A percentile compares a stretch with the other conserved stretches of the same genome.
These are phyloP conservation scores for Agaricus sinodeliciosus DNA, from an alignment of 768 basidiomycete genomes.

Conservation along the genomic window DNA sequence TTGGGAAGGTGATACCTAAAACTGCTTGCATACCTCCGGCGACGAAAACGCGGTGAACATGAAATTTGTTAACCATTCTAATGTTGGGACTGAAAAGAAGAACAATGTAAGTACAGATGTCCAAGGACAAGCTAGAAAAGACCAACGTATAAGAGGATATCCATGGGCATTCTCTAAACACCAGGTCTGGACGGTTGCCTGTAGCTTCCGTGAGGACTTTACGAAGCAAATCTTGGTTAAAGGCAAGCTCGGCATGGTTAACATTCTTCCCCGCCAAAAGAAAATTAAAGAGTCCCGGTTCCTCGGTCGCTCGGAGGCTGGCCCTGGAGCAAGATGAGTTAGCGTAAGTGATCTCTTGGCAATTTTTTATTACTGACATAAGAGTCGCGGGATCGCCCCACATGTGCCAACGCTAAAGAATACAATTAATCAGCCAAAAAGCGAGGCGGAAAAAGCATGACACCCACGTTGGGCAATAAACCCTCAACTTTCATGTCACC, in stretches of 20 bases:
- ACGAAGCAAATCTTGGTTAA: slow-evolving; percentile 9
- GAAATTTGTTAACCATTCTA: slow-evolving; percentile 36
- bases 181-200: slow-evolving; percentile 22
- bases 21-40: slow-evolving; percentile 29
- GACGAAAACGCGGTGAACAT: slow-evolving; percentile 33
- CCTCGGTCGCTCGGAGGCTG: slow-evolving; percentile 17
- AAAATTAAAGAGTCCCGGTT: slow-evolving; percentile 18
- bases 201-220: slow-evolving; percentile 17
- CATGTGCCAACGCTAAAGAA: slow-evolving; percentile 37
- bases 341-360: slow-evolving; percentile 1
- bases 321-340: neutral
- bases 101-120: neutral
- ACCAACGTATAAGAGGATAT: slow-evolving; percentile 13
- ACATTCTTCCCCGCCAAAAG: slow-evolving; percentile 16
- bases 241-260: slow-evolving; percentile 14
- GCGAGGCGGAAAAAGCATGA: neutral
- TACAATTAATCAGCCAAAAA: neutral
- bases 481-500: slow-evolving; percentile 38
- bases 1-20: neutral
- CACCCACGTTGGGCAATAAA: slow-evolving; percentile 29
- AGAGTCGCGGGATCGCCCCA: slow-evolving; percentile 33
- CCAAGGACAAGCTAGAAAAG: neutral
- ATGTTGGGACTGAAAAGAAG: slow-evolving; percentile 31
- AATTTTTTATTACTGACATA: slow-evolving; percentile 20
- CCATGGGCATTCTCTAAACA: slow-evolving; percentile 23